These are phyloP conservation scores for Carex scoparia DNA, from an alignment of 176 grass and related monocot species.

Conservation along the genomic window DNA sequence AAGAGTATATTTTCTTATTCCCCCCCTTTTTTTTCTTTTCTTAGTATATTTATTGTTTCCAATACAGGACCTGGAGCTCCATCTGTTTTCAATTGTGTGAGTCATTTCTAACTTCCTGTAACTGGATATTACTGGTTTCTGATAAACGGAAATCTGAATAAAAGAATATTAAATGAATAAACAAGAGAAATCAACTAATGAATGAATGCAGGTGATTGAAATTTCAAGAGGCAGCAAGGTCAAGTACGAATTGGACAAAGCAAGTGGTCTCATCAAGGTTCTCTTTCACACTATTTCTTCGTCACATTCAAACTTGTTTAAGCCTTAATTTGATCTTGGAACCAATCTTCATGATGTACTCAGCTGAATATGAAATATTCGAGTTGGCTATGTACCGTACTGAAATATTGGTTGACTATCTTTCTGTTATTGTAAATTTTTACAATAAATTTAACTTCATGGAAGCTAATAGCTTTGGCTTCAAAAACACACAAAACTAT, in stretches of 20 bases:
- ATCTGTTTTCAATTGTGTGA: constrained; percentile 88
- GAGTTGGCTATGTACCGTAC: neutral
- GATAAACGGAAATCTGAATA: neutral
- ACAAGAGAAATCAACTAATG: neutral
- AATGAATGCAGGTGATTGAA: constrained; percentile 71
- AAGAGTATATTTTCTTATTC: constrained; percentile 6
- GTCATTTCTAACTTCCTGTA: constrained; percentile 32
- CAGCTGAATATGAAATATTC: neutral
- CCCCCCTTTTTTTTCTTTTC: neutral
- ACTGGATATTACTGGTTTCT: constrained; percentile 1
- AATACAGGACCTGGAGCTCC: constrained; percentile 92
- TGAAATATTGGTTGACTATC: neutral
- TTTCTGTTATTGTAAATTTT: neutral
- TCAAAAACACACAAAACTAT: neutral
- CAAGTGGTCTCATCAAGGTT: constrained; percentile 89
- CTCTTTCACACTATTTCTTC: neutral
- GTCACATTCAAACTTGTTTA: neutral
- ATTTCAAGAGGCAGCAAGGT: constrained; percentile 96
- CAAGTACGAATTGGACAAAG: constrained; percentile 91
- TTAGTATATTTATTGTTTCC: constrained; percentile 13
- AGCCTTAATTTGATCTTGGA: neutral
- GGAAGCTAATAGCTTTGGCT: neutral
- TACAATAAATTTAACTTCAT: neutral
- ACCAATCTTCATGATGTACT: neutral
- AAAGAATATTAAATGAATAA: constrained; percentile 16